Base-by-base conservation (phyloP, 768 basidiomycete genomes). In the Suillus occidentalis region DNA sequence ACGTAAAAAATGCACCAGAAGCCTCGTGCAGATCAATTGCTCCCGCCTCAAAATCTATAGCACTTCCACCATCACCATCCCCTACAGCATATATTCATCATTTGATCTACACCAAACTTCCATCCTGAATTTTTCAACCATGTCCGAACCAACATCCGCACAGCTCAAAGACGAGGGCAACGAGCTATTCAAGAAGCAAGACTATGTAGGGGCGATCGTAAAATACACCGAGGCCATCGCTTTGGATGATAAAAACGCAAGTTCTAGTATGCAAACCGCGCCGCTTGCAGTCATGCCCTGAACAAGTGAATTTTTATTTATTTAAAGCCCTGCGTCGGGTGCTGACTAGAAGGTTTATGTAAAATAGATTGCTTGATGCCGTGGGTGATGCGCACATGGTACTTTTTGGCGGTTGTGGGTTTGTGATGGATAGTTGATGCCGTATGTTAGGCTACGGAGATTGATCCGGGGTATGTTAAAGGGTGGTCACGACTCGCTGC, bases 191-290 rank as follows among this genome's bases (percentile, higher is more conserved):
- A 65, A 69, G 13, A 70, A 75, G 62, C 72, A 77, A 40, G 67
- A 79, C 34, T 81, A 76, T 64, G 59, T 64, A 20, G 74, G 68
- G 6, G 82, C 81, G 7, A 75, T 77, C 62, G 60, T 71, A 8
- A 82, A 81, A 63, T 84, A 82, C 66, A 73, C 79, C 2, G 74
- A 78, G 56, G 83, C 81, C 12, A 81, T 84, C 66, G 73, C 73
- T 58, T 70, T 73, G 63, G 75, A 80, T 42, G 74, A 75, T 10
- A 69, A 71, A 22, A 81, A 82, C 66, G 78, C 81, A 0, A 0
- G 69, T 84, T 6, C 70, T 83, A n/a, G 20, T 82, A 78, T 65
- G 76, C 79, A 28, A 84, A 84, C 69, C 79, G 82, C 18, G 81
- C 83, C 4, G 83, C 82, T n/a, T 76, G 76, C 60, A 71, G 70